phyloP scores from a whole-genome alignment of 78 protist genomes.

The Isochrysis galbana region DNA sequence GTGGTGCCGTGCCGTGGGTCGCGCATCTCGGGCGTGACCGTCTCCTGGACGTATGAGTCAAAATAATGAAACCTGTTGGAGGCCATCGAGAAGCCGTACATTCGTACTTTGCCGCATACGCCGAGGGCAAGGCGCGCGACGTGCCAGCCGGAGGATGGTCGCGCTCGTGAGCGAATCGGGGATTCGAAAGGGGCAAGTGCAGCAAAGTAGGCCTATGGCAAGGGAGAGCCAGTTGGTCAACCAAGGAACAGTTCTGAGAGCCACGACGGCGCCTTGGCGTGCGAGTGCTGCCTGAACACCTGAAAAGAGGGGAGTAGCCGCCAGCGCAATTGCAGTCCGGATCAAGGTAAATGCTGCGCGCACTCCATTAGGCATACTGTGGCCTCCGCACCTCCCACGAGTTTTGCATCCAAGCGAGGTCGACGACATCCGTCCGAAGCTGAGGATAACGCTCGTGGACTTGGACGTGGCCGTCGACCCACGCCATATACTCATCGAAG shows the following conservation, averaged over 20 bases:
- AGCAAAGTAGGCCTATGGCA: not conserved
- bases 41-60: not conserved
- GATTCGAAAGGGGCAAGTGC: not conserved
- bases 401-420: not conserved
- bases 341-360: no score
- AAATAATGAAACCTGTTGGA: not conserved
- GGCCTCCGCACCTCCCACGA: no score
- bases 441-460: not conserved
- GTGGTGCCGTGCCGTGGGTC: not conserved
- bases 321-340: no score
- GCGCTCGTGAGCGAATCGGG: not conserved
- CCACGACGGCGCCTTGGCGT: no score
- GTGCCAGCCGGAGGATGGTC: slow-evolving; percentile 12
- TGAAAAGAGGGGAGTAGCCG: no score
- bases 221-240: no score
- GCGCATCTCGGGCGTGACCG: not conserved
- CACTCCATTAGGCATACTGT: no score
- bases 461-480: not conserved
- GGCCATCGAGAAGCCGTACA: not conserved
- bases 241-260: no score
- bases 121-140: not conserved
- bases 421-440: no score
- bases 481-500: not conserved
- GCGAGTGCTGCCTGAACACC: no score
- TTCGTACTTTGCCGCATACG: not conserved